These are phyloP conservation scores for Aaosphaeria pasadenensis DNA, from an alignment of 2,329 filamentous ascomycete species.

Conservation along the genomic window DNA sequence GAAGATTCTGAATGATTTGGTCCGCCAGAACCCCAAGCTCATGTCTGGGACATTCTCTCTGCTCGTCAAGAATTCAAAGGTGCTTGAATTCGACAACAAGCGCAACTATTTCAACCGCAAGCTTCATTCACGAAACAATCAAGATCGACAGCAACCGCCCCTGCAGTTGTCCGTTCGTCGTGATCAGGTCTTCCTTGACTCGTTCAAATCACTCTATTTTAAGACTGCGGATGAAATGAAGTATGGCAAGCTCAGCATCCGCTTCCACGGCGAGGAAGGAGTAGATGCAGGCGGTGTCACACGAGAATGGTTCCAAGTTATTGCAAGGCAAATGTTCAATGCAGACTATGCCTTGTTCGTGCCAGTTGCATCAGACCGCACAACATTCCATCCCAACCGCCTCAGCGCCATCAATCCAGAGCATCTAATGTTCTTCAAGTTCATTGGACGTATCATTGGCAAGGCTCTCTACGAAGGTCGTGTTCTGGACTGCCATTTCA, in stretches of 20 bases:
- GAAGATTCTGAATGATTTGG: conserved; percentile 95
- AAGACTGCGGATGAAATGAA: conserved; percentile 97
- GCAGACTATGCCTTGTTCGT: conserved; percentile 96
- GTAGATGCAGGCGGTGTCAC: conserved; percentile 97
- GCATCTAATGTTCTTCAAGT: conserved; percentile 98
- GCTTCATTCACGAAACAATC: conserved; percentile 72
- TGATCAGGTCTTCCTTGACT: conserved; percentile 96
- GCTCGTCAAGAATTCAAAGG: conserved; percentile 96
- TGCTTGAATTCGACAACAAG: conserved; percentile 98
- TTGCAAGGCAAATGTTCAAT: conserved; percentile 98
- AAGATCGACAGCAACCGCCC: conserved; percentile 67
- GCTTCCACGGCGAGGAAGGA: conserved; percentile 95
- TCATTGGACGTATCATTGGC: conserved; percentile 96
- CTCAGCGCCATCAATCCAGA: conserved; percentile 92
- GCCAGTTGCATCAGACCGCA: conserved; percentile 93
- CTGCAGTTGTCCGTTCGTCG: conserved; percentile 87
- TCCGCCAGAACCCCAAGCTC: conserved; percentile 92
- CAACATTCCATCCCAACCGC: conserved; percentile 97
- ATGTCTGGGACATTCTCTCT: conserved; percentile 98
- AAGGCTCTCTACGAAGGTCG: conserved; percentile 96
- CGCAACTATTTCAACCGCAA: conserved; percentile 97
- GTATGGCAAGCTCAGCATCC: conserved; percentile 95
- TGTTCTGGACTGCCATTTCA: conserved; percentile 97
- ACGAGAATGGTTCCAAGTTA: conserved; percentile 98
- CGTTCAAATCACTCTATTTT: conserved; percentile 97